Conservation (phyloP, 73 alveolate genomes). For the Effrenium voratum region DNA sequence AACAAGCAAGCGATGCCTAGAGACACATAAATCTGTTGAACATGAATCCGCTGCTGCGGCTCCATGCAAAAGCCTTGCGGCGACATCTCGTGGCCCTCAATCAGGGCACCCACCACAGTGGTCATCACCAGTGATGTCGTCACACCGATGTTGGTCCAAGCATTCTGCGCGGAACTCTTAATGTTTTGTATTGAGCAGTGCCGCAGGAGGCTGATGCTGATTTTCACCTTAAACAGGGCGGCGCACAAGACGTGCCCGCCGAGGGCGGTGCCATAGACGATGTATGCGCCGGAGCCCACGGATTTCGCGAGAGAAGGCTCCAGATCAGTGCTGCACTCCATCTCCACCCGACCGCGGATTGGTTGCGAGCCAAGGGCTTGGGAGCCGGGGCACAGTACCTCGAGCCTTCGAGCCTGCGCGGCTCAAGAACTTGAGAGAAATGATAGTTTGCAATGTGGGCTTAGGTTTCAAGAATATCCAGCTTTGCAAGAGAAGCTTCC, state of each 20-base stretch:
- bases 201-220: conserved; percentile 66
- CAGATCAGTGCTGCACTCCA: too few relatives aligned
- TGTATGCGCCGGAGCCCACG: conserved; percentile 28
- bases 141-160: conserved; percentile 82
- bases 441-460: too few relatives aligned
- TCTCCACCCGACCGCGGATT: too few relatives aligned
- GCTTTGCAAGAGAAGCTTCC: too few relatives aligned
- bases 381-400: too few relatives aligned
- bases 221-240: neutral
- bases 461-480: too few relatives aligned
- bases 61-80: conserved; percentile 53
- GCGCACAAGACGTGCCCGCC: neutral
- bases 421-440: too few relatives aligned
- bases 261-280: neutral
- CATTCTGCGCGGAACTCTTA: conserved; percentile 22
- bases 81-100: conserved; percentile 70
- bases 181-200: conserved; percentile 15
- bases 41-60: neutral
- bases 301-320: neutral
- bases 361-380: too few relatives aligned
- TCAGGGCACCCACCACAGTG: conserved; percentile 53
- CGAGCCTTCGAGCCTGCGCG: too few relatives aligned
- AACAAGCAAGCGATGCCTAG: conserved; percentile 63
- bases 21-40: conserved; percentile 40
- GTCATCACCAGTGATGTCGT: conserved; percentile 71